phyloP scores from a whole-genome alignment of 441 rosid genomes.

The Biscutella laevigata region DNA sequence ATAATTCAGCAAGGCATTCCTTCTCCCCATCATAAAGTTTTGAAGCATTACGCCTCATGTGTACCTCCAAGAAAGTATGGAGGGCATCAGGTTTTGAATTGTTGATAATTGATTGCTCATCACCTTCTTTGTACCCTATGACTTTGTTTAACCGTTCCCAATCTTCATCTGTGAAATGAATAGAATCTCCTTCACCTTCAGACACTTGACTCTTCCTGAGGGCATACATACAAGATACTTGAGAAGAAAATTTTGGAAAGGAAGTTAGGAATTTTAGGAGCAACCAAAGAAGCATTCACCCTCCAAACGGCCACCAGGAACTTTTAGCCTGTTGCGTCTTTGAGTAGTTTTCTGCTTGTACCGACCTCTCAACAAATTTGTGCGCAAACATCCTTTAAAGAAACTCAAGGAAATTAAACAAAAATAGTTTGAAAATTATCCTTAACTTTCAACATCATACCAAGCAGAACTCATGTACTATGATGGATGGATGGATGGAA shows the following conservation, averaged over 20 bases:
- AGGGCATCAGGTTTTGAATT: slow-evolving; percentile 63
- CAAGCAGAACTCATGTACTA: neutral
- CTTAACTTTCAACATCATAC: slow-evolving; percentile 7
- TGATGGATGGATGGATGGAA: neutral
- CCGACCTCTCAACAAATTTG: slow-evolving; percentile 75
- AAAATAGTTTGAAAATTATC: neutral
- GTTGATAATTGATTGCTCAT: slow-evolving; percentile 37
- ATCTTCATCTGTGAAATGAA: slow-evolving; percentile 75
- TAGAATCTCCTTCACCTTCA: slow-evolving; percentile 68
- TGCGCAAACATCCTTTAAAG: slow-evolving; percentile 92
- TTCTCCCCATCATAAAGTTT: slow-evolving; percentile 67
- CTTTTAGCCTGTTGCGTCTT: slow-evolving; percentile 64
- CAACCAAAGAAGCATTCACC: slow-evolving; percentile 40
- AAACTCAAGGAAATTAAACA: slow-evolving; percentile 13
- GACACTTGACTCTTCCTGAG: slow-evolving; percentile 57
- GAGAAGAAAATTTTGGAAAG: slow-evolving; percentile 1
- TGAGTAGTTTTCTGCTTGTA: slow-evolving; percentile 44
- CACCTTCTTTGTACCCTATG: slow-evolving; percentile 88
- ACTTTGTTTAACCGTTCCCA: slow-evolving; percentile 86
- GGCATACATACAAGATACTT: slow-evolving; percentile 22
- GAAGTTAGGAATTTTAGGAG: neutral
- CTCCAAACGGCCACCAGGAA: slow-evolving; percentile 97
- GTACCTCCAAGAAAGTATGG: slow-evolving; percentile 71
- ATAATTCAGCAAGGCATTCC: slow-evolving; percentile 79
- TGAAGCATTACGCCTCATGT: slow-evolving; percentile 92